Evolutionary conservation across 441 rosid species (phyloP).

Genomic region (Erodium moschatum): DNA sequence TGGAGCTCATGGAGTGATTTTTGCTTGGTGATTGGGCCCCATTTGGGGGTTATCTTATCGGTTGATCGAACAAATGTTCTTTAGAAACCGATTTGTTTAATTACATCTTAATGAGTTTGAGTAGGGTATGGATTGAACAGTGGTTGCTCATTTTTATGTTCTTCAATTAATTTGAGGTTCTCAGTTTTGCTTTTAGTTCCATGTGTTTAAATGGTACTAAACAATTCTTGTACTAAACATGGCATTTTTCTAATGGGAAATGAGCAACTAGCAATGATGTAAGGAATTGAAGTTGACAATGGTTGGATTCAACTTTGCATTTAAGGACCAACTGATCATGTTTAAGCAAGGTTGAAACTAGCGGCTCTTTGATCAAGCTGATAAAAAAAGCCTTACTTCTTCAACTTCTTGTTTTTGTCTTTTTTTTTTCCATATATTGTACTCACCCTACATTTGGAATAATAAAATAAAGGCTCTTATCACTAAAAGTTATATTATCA

Average conservation of each 20-base stretch:
- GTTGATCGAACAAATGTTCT: not conserved
- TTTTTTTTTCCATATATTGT: not conserved
- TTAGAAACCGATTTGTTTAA: not conserved
- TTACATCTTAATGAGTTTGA: not conserved
- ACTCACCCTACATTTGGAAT: not conserved
- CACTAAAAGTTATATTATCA: not conserved
- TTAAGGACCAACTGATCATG: not conserved
- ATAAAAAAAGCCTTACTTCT: not conserved
- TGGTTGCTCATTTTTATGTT: not conserved
- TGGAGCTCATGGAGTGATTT: conserved; percentile 3
- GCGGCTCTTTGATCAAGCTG: not conserved
- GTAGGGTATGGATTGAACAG: not conserved
- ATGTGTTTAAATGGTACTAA: conserved; percentile 1
- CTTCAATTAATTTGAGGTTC: not conserved
- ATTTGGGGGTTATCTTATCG: conserved; percentile 8
- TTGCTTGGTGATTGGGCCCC: conserved; percentile 2
- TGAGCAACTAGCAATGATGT: not conserved
- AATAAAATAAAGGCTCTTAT: not conserved
- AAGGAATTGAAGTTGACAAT: not conserved
- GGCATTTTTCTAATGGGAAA: conserved; percentile 2
- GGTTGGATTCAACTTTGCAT: not conserved
- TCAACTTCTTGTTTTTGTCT: conserved; percentile 2
- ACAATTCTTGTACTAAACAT: not conserved
- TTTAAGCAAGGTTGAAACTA: conserved; percentile 2
- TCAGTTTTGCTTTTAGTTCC: not conserved